Evolutionary conservation across 192 early-diverging fungal species (phyloP).

Genomic region (Backusella australiensis): DNA sequence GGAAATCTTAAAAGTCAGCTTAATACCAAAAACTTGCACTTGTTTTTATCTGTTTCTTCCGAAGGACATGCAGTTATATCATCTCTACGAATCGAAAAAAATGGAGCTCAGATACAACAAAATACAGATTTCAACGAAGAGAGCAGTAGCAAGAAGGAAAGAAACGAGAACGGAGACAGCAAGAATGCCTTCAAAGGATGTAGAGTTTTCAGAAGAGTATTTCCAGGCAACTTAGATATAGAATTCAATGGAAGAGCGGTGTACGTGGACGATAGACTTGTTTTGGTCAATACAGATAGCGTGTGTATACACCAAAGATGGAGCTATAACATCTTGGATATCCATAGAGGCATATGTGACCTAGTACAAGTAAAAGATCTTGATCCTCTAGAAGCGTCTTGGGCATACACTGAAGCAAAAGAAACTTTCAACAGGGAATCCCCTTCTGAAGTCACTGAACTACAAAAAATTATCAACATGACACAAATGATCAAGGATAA

Average conservation of each 20-base stretch:
- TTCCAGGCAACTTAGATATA: not conserved
- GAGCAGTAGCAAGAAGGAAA: no score
- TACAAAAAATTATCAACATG: not conserved
- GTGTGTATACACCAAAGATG: not conserved
- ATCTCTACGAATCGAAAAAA: not conserved
- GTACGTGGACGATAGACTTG: not conserved
- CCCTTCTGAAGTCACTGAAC: not conserved
- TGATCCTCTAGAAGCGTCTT: not conserved
- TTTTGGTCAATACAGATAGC: not conserved
- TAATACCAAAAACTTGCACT: not conserved
- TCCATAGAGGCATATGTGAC: not conserved
- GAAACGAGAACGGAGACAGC: no score
- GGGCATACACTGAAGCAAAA: not conserved
- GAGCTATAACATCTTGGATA: not conserved
- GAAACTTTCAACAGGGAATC: not conserved
- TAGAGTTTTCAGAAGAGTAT: not conserved
- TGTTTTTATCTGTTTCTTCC: not conserved
- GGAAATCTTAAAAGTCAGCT: not conserved
- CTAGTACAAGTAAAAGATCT: not conserved
- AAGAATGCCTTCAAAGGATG: not conserved
- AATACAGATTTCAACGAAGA: no score
- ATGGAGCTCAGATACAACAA: not conserved
- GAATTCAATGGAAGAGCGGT: not conserved
- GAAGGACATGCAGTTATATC: not conserved
- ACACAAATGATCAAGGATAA: not conserved